These are phyloP conservation scores for Coprinellus micaceus DNA, from an alignment of 768 basidiomycete species.

Conservation along the genomic window DNA sequence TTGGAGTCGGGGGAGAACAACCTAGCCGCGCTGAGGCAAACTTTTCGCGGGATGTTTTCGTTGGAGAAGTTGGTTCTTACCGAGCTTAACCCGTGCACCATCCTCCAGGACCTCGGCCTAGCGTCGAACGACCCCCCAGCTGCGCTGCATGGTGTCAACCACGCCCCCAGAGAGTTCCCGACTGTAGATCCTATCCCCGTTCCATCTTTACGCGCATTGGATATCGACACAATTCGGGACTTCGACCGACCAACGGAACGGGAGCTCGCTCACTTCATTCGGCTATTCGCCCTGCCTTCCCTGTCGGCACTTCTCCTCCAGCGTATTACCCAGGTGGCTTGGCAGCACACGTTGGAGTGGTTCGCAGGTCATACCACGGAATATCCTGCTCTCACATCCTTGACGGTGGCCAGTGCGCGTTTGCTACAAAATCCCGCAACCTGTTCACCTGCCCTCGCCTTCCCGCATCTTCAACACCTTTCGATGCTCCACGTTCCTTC, in stretches of 20 bases:
- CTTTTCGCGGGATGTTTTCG: constrained; percentile 18
- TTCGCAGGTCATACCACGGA: constrained; percentile 9
- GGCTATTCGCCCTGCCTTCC: constrained; percentile 19
- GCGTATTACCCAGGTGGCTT: constrained; percentile 8
- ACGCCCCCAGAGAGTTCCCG: background rate
- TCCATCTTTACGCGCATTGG: constrained; percentile 21
- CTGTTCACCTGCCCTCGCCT: constrained; percentile 16
- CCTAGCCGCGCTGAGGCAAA: constrained; percentile 13
- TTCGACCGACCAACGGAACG: too few relatives aligned
- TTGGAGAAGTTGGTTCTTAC: constrained; percentile 23
- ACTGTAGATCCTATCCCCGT: constrained; percentile 12
- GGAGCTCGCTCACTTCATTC: constrained; percentile 22
- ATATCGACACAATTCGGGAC: constrained; percentile 16
- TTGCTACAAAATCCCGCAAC: constrained; percentile 3
- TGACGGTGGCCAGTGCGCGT: constrained; percentile 9
- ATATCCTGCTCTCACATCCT: constrained; percentile 6
- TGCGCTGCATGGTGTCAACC: background rate
- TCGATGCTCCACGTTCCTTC: constrained; percentile 19
- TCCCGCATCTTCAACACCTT: constrained; percentile 24
- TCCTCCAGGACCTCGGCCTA: constrained; percentile 12
- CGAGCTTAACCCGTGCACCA: constrained; percentile 17
- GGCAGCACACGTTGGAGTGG: constrained; percentile 3
- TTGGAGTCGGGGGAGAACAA: too few relatives aligned
- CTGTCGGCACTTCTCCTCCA: constrained; percentile 4
- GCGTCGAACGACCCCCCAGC: background rate